Evolutionary conservation across 179 eudicot genomes (phyloP).

Genomic region (Silene vulgaris): DNA sequence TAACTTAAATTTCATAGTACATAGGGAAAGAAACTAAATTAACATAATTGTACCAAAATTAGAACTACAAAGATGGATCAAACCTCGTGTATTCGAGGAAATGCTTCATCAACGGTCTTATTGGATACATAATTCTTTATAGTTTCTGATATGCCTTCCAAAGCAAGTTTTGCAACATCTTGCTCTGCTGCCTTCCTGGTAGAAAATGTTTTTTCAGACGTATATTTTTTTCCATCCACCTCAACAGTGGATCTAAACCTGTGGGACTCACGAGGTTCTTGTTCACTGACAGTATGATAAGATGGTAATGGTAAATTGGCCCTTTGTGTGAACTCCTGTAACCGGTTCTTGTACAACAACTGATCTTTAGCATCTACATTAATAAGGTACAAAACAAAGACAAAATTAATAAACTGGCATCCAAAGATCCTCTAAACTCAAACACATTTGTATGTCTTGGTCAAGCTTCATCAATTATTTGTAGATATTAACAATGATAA

Average conservation of each 20-base stretch:
- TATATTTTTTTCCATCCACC: constrained; percentile 48
- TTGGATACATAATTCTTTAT: constrained; percentile 24
- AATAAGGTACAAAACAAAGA: not conserved
- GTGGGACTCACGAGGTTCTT: constrained; percentile 28
- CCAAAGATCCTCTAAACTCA: not conserved
- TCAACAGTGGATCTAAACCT: constrained; percentile 42
- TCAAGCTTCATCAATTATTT: not conserved
- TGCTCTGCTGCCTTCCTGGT: constrained; percentile 49
- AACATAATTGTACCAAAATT: constrained; percentile 2
- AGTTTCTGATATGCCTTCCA: constrained; percentile 30
- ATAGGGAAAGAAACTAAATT: not conserved
- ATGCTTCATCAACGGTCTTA: constrained; percentile 38
- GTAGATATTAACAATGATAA: not conserved
- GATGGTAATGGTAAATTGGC: constrained; percentile 33
- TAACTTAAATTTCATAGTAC: not conserved
- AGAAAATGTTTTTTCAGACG: constrained; percentile 27
- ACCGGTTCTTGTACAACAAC: constrained; percentile 33
- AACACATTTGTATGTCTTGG: not conserved
- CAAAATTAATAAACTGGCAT: not conserved
- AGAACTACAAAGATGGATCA: constrained; percentile 13
- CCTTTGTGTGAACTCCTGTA: constrained; percentile 44
- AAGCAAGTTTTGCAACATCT: constrained; percentile 51
- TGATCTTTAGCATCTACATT: constrained; percentile 30
- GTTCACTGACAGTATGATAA: constrained; percentile 38
- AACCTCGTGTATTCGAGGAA: constrained; percentile 42